These are phyloP conservation scores for Hypsizygus ulmarius DNA, from an alignment of 1,284 basidiomycete species.

Conservation along the genomic window DNA sequence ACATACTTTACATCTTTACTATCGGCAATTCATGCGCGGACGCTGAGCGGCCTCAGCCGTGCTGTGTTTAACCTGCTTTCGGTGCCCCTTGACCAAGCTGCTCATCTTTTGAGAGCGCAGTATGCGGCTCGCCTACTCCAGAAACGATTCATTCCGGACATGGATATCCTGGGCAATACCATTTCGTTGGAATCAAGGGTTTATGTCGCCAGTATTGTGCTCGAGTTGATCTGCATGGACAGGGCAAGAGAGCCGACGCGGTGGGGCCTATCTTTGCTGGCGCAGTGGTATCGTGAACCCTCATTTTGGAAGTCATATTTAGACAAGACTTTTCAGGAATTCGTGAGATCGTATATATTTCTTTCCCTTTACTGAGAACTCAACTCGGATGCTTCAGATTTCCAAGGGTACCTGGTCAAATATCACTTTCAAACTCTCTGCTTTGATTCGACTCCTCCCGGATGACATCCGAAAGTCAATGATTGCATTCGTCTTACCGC, in stretches of 20 bases:
- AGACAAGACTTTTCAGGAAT: slow-evolving; percentile 38
- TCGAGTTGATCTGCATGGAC: slow-evolving; percentile 41
- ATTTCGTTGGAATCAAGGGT: slow-evolving; percentile 24
- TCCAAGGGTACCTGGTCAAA: slow-evolving; percentile 40
- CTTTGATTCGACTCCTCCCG: slow-evolving; percentile 41
- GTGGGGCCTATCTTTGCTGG: slow-evolving; percentile 36
- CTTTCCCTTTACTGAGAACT: slow-evolving; percentile 3
- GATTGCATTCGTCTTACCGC: slow-evolving; percentile 42
- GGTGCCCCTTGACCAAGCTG: slow-evolving; percentile 21
- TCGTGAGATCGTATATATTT: slow-evolving; percentile 35
- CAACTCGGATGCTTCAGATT: slow-evolving; percentile 33
- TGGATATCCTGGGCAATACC: slow-evolving; percentile 31
- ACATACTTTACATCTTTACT: slow-evolving; percentile 34
- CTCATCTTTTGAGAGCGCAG: slow-evolving; percentile 17
- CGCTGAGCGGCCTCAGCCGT: slow-evolving; percentile 42
- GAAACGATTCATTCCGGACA: slow-evolving; percentile 48
- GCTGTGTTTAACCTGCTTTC: slow-evolving; percentile 36
- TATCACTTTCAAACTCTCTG: slow-evolving; percentile 38
- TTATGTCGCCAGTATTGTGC: slow-evolving; percentile 35
- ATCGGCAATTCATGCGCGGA: slow-evolving; percentile 34
- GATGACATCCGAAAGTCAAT: slow-evolving; percentile 42
- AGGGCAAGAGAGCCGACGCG: slow-evolving; percentile 25
- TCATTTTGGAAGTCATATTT: slow-evolving; percentile 41
- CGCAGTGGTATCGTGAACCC: slow-evolving; percentile 40
- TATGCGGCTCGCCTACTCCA: slow-evolving; percentile 42